Evolutionary conservation across 2,329 filamentous ascomycete species (phyloP), one percentile per base, ranked within the genome.

Genomic region (Pyrenophora graminea): DNA sequence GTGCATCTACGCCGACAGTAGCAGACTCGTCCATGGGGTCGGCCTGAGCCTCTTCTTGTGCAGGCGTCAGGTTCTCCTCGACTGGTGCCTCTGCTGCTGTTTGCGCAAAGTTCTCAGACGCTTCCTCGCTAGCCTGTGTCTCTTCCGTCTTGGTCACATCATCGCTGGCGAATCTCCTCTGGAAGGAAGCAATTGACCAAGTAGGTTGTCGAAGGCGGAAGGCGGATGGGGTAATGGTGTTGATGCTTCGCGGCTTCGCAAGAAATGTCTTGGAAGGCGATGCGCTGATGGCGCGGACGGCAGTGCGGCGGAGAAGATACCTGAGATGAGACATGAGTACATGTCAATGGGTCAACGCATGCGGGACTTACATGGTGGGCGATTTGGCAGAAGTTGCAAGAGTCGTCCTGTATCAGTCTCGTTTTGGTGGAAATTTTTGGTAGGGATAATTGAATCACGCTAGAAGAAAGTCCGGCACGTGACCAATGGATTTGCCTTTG

Each of bases 251-350:
- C 39, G 70, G 72, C 59, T 74, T 77, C 33, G 73, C 71, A 53
- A 77, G 60, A 58, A 76, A 67, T 39, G 76, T 75, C 54, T 72
- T 63, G 30, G 79, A 75, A 44, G 77, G 74, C 30, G 78, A 74
- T 19, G 78, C 74, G 33, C 77, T 74, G 51, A 84, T 63, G 41
- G 82, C 78, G 65, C 82, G 81, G 65, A 79, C 75, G 61, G 83
- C 82, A 59, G 80, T 76, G 64, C 81, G 82, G 55, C 83, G 82
- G 61, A 87, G 74, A 58, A 77, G 76, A 74, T 79, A 81, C 83
- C 83, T 86, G 57, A n/a, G 18, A 31, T n/a, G 37, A 12, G 12
- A 23, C 13, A 41, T 62, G 21, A 63, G 55, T 27, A 46, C 27
- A 30, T 30, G 27, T 32, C 4, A 18, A 39, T 13, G 8, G 13